These are phyloP conservation scores for Terfezia claveryi DNA, from an alignment of 495 filamentous ascomycete species.

Conservation along the genomic window DNA sequence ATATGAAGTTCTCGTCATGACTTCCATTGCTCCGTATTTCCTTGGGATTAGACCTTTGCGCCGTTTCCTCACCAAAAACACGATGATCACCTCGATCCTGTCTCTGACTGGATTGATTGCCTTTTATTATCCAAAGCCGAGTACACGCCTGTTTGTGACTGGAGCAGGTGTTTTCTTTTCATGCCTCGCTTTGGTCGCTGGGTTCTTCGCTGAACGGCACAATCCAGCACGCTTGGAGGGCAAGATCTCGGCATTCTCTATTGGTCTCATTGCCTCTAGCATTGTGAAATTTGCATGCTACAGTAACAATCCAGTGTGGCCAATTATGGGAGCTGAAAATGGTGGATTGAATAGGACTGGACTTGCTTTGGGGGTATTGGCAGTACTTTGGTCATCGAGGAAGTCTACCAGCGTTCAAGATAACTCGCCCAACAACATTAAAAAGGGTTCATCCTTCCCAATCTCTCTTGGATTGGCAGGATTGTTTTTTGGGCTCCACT, in stretches of 20 bases:
- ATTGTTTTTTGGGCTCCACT: slow-evolving; percentile 78
- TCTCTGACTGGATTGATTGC: slow-evolving; percentile 62
- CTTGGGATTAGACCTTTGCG: slow-evolving; percentile 50
- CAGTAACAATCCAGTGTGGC: slow-evolving; percentile 98
- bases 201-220: slow-evolving; percentile 53
- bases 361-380: slow-evolving; percentile 48
- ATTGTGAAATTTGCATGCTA: slow-evolving; percentile 82
- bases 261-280: slow-evolving; percentile 66
- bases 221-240: slow-evolving; percentile 56
- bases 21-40: slow-evolving; percentile 62
- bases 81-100: slow-evolving; percentile 46
- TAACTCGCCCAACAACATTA: slow-evolving; percentile 20
- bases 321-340: slow-evolving; percentile 67
- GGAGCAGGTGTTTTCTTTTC: slow-evolving; percentile 55
- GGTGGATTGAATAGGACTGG: slow-evolving; percentile 86
- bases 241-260: slow-evolving; percentile 53
- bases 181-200: slow-evolving; percentile 63
- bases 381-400: slow-evolving; percentile 48
- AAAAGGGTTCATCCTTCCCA: slow-evolving; percentile 45
- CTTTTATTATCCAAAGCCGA: slow-evolving; percentile 52
- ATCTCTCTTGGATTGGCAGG: slow-evolving; percentile 61
- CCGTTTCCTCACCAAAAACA: slow-evolving; percentile 40
- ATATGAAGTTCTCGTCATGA: slow-evolving; percentile 74
- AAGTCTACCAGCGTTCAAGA: slow-evolving; percentile 30
- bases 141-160: slow-evolving; percentile 55